Evolutionary conservation across 371 early-diverging fungal genomes (phyloP), one percentile per base, ranked within the genome.

Genomic region (Funneliformis caledonium): DNA sequence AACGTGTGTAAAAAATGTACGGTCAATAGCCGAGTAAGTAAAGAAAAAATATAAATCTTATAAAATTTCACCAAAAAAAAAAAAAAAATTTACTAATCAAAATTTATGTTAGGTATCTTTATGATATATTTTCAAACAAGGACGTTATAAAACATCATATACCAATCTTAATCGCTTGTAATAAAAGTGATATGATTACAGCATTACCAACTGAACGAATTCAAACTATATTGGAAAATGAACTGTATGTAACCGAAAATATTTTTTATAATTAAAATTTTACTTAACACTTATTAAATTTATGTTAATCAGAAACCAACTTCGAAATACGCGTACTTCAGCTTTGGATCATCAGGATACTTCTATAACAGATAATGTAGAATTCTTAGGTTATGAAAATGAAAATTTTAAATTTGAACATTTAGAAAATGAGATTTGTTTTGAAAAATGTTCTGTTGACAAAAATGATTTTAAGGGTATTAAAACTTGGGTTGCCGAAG

Each of bases 391-490:
- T 10, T 92, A 90, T 83, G 96, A 96, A 74, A 92, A 90, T 52
- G 91, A 95, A 82, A 85, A 87, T 65, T 96, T 96, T 82, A 86
- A 89, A 79, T 94, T 96, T 87, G 92, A 92, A 67, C 94, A 96
- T 81, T 80, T 95, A 33, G 90, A 91, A 70, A 94, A 91, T 78
- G 82, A 82, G 10, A 88, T 96, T 5, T 86, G 88, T 52, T 90
- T 96, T 87, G 88, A 88, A 76, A 85, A 86, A 62, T 88, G 88
- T 52, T 89, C 93, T 14, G 89, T 90, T 31, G 87, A 87, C 64
- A 87, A 86, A 62, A 83, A 86, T 45, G 83, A 89, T 42, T 42
- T 89, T 64, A 87, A 86, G 4, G 56, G 65, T 4, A 77, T 91
- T 61, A 87, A 85, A 69, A 84, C 88, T 48, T 91, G 90, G 90